Evolutionary conservation across 202 grass and related monocot genomes (phyloP), one percentile per base, ranked within the genome.

Genomic region (Bolboschoenoplectus hybrid): DNA sequence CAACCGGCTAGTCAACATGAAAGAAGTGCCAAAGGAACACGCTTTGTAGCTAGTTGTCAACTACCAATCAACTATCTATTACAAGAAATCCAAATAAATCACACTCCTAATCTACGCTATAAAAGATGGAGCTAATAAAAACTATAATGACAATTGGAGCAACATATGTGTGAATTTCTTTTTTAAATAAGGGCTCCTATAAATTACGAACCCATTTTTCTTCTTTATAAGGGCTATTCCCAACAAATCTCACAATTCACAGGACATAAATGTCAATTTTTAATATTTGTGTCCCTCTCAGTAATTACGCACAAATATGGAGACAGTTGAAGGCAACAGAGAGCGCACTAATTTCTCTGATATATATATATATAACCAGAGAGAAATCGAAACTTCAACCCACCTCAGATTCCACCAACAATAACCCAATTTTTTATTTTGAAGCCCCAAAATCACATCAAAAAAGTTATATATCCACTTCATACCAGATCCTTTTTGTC

Each of bases 31-130:
- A 26, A 26, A 26, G 26, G 26, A 26, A 39, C 45, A 56, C 10
- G 11, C 39, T n/a, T 60, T n/a, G 3, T 50, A 9, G 2, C 36
- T 35, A 38, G 19, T 49, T 41, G 3, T 67, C 80, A 84, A 84
- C 81, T 53, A 71, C 64, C 64, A 84, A 70, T 84, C 81, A 70
- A 84, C 64, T 41, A 38, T 35, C n/a, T 55, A 13, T 34, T 63
- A 49, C 19, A 82, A 82, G n/a, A 67, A 66, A 26, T 26, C 26
- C 26, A 35, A 46, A 11, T 2, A 16, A 16, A 41, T 12, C 36
- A 7, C 41, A 68, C 36, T 63, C 40, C 11, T 13, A 67, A 55
- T 47, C 13, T 63, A 82, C 45, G 44, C 19, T 11, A 5, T 67
- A 66, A 64, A 47, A 47, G 1, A 20, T 67, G 4, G 44, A 46